These are phyloP conservation scores for Penicillium lagena DNA, from an alignment of 495 filamentous ascomycete genomes.

Conservation along the genomic window DNA sequence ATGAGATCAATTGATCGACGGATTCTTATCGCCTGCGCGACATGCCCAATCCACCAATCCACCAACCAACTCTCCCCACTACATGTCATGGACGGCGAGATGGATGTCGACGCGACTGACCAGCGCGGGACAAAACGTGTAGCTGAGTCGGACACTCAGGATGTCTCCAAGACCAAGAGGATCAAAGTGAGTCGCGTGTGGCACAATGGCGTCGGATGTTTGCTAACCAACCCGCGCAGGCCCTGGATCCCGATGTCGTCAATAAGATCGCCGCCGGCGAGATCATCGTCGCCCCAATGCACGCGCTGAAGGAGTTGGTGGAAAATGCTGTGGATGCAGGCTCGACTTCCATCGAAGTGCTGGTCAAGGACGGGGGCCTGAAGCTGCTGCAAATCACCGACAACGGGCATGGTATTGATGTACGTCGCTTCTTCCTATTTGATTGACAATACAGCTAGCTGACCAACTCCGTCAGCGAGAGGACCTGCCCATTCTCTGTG, in stretches of 20 bases:
- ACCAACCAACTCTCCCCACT: slow-evolving; percentile 1
- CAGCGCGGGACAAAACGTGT: slow-evolving; percentile 60
- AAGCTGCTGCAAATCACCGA: slow-evolving; percentile 97
- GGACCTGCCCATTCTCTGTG: slow-evolving; percentile 89
- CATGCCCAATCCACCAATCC: slow-evolving; percentile 9
- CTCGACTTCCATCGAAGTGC: slow-evolving; percentile 81
- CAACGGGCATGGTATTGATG: slow-evolving; percentile 95
- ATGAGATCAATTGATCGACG: slow-evolving; percentile 19
- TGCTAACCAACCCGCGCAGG: slow-evolving; percentile 35
- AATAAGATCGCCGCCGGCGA: slow-evolving; percentile 99
- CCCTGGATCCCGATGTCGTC: slow-evolving; percentile 89
- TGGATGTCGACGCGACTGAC: slow-evolving; percentile 35
- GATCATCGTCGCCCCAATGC: slow-evolving; percentile 95
- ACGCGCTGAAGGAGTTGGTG: slow-evolving; percentile 95
- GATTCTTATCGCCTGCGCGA: slow-evolving; percentile 4
- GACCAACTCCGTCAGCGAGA: slow-evolving; percentile 53
- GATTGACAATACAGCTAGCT: slow-evolving; percentile 1
- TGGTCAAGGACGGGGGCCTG: slow-evolving; percentile 94
- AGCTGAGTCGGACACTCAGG: slow-evolving; percentile 32
- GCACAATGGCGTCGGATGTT: no score
- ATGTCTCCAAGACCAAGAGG: slow-evolving; percentile 49
- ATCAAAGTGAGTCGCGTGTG: slow-evolving; percentile 47
- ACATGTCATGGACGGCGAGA: slow-evolving; percentile 34
- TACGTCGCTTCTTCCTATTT: slow-evolving; percentile 28
- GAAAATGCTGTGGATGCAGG: slow-evolving; percentile 98